A percentile compares a stretch with the other conserved stretches of the same genome.
phyloP scores from a whole-genome alignment of 2,329 filamentous ascomycete species.

The Botrytis tulipae region DNA sequence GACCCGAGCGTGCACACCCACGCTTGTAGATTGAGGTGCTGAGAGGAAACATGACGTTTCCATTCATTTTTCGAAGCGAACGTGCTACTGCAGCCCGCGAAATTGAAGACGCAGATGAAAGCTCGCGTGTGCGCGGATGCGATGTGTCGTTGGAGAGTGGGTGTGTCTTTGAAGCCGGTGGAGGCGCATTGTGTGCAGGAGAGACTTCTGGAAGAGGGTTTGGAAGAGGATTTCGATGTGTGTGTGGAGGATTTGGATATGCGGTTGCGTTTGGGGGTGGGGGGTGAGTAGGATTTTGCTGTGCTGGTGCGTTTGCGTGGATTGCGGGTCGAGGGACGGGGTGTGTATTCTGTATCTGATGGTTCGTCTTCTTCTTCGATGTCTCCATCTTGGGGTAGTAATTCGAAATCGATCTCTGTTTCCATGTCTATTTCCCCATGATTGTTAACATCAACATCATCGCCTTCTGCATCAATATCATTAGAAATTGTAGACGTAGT shows the following conservation, averaged over 20 bases:
- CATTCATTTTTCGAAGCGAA: conserved; percentile 90
- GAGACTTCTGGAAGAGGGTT: background rate
- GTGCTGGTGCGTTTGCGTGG: conserved; percentile 27
- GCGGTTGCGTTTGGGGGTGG: conserved; percentile 25
- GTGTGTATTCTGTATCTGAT: conserved; percentile 34
- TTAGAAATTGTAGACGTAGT: conserved; percentile 23
- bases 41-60: conserved; percentile 82
- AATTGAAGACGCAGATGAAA: conserved; percentile 75
- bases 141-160: conserved; percentile 49
- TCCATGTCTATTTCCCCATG: background rate
- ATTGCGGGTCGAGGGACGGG: conserved; percentile 20
- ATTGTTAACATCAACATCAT: conserved; percentile 22
- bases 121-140: conserved; percentile 51
- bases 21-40: conserved; percentile 72
- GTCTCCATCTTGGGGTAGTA: conserved; percentile 5
- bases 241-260: conserved; percentile 21
- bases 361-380: conserved; percentile 24
- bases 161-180: conserved; percentile 47
- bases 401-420: conserved; percentile 1
- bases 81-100: conserved; percentile 69
- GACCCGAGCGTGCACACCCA: conserved; percentile 62
- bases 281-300: conserved; percentile 12
- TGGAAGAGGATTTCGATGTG: conserved; percentile 9
- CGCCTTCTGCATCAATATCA: conserved; percentile 25
- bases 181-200: conserved; percentile 31